Evolutionary conservation across 2,329 filamentous ascomycete genomes (phyloP), one percentile per base, ranked within the genome.

Genomic region (Diaporthe vexans): DNA sequence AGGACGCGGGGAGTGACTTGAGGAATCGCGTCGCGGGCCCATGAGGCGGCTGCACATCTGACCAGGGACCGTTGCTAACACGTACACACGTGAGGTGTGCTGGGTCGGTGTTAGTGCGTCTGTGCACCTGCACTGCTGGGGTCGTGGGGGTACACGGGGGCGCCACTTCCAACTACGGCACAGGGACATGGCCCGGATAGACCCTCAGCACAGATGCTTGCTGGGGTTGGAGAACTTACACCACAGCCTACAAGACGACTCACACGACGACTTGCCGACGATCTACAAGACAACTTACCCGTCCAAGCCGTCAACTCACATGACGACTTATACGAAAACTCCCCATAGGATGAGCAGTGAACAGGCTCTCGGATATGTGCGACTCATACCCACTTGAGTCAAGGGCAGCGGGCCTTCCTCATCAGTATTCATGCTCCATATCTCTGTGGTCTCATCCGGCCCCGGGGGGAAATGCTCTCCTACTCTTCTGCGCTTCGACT

Each of bases 1-100:
- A n/a, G 46, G 29, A 63, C 57, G 70, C 70, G 70, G 40, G 40
- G 19, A n/a, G 43, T 13, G 24, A 26, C 33, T 54, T 68, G 48
- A 21, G 48, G 33, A 37, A 52, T 68, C 63, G 63, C 63, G 63
- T 68, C 48, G 63, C 33, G 46, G 29, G 21, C 24, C 46, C 46
- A 19, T 21, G 15, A 61, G 17, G 24, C 37, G 17, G 24, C 37
- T 63, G 63, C 63, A 4, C 46, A 1, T 29, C 21, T 40, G 21
- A 33, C n/a, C 11, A 13, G 3, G 29, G 46, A 26, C 48, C 9
- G n/a, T 54, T 7, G 2, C 48, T 68, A 68, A 40, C 48, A 40
- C 33, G 33, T 8, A 0, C 15, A 11, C 63, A 40, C 33, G 33
- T 54, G 29, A 11, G 8, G 2, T 26, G 7, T 13, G 6, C 10